A percentile compares a stretch with the other conserved stretches of the same genome.
phyloP scores from a whole-genome alignment of 768 basidiomycete genomes.

The Kwoniella shandongensis region DNA sequence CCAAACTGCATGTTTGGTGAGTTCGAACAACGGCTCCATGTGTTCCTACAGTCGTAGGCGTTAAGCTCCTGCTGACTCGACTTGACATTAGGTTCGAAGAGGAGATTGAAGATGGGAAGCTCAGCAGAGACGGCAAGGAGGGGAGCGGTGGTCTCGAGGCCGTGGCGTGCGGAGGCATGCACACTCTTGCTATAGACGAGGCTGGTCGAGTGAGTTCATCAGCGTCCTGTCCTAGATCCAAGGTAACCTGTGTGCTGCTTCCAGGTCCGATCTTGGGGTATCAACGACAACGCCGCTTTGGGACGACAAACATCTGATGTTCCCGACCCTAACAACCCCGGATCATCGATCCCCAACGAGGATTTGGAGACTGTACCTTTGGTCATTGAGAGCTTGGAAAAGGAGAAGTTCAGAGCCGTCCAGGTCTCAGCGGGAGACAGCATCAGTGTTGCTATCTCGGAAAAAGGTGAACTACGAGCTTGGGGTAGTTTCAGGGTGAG shows the following conservation, averaged over 20 bases:
- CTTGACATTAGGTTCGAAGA: constrained; percentile 59
- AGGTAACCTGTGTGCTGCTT: not conserved
- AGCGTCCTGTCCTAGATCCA: not conserved
- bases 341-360: constrained; percentile 50
- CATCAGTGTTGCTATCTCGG: constrained; percentile 78
- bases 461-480: constrained; percentile 74
- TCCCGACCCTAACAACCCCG: constrained; percentile 47
- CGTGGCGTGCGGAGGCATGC: constrained; percentile 80
- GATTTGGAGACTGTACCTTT: constrained; percentile 56
- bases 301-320: constrained; percentile 71
- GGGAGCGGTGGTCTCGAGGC: constrained; percentile 67
- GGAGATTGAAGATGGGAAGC: constrained; percentile 68
- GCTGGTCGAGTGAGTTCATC: constrained; percentile 80
- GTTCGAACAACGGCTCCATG: no score
- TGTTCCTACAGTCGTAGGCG: not conserved
- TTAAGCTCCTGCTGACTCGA: not conserved
- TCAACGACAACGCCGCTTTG: constrained; percentile 83
- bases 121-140: constrained; percentile 59
- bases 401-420: constrained; percentile 81
- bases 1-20: constrained; percentile 69
- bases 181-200: constrained; percentile 84
- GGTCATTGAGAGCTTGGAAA: constrained; percentile 60
- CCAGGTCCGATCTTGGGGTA: constrained; percentile 53
- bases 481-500: constrained; percentile 88
- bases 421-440: constrained; percentile 81